These are phyloP conservation scores for Populus deltoides DNA, from an alignment of 345 rosid species.

Conservation along the genomic window DNA sequence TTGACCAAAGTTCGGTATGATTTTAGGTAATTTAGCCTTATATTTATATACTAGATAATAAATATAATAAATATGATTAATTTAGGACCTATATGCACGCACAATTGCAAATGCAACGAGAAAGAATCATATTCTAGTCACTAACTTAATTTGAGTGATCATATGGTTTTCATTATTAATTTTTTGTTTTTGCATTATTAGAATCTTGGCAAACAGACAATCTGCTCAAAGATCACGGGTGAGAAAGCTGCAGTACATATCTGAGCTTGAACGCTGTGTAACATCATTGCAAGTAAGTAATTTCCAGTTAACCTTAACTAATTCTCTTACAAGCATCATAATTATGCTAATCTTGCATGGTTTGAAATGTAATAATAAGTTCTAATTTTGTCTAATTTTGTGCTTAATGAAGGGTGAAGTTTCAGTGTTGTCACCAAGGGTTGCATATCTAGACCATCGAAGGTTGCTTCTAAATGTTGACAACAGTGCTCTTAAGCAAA, in stretches of 20 bases:
- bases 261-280: slow-evolving; percentile 37
- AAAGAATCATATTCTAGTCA: background rate
- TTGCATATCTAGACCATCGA: slow-evolving; percentile 34
- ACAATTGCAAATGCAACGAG: background rate
- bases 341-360: background rate
- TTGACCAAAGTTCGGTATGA: too few species aligned
- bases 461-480: slow-evolving; percentile 34
- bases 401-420: slow-evolving; percentile 25
- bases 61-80: too few species aligned
- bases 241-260: slow-evolving; percentile 36
- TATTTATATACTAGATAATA: too few species aligned
- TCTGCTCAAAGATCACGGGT: slow-evolving; percentile 37
- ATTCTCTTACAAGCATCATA: background rate
- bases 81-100: background rate
- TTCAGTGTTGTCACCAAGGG: slow-evolving; percentile 34
- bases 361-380: background rate
- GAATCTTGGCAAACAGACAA: slow-evolving; percentile 36
- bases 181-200: background rate
- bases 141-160: background rate
- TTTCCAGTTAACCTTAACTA: background rate
- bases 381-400: background rate
- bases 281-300: slow-evolving; percentile 29
- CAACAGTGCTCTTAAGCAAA: slow-evolving; percentile 35
- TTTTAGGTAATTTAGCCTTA: too few species aligned
- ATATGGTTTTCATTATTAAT: background rate